Evolutionary conservation across 306 rosid species (phyloP).

Genomic region (Cicer judaicum): DNA sequence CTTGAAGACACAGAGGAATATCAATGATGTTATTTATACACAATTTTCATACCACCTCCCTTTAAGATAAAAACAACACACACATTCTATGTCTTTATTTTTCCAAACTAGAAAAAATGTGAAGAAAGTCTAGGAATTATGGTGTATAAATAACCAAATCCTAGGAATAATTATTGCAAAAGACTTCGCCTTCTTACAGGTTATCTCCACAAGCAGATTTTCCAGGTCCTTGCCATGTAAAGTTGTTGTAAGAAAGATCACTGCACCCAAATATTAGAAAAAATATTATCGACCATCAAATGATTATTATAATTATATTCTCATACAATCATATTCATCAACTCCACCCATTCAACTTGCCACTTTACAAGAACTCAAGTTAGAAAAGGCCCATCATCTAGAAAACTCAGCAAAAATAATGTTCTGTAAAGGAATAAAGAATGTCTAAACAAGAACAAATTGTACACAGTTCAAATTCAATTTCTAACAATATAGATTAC

Average conservation of each 20-base stretch:
- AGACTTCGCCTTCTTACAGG: slow-evolving; percentile 52
- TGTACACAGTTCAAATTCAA: slow-evolving; percentile 10
- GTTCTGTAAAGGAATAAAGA: slow-evolving; percentile 28
- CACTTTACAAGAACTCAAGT: slow-evolving; percentile 25
- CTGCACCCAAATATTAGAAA: slow-evolving; percentile 55
- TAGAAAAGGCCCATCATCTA: background rate
- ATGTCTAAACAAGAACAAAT: slow-evolving; percentile 18
- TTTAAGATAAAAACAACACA: slow-evolving; percentile 15
- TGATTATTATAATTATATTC: background rate
- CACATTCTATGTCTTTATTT: slow-evolving; percentile 14
- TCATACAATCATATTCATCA: slow-evolving; percentile 24
- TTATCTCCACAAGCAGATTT: slow-evolving; percentile 60
- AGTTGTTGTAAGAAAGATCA: slow-evolving; percentile 93
- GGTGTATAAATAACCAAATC: slow-evolving; percentile 3
- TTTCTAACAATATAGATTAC: background rate
- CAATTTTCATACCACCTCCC: slow-evolving; percentile 1
- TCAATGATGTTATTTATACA: slow-evolving; percentile 1
- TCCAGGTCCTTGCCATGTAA: slow-evolving; percentile 70
- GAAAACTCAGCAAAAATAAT: slow-evolving; percentile 3
- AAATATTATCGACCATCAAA: slow-evolving; percentile 27
- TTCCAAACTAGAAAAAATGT: slow-evolving; percentile 15
- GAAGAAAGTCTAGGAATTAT: slow-evolving; percentile 14
- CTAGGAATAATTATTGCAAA: slow-evolving; percentile 38
- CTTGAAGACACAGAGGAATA: slow-evolving; percentile 5
- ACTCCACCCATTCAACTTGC: background rate